Percentiles rank a stretch among this genome's conserved stretches.
These are phyloP conservation scores for Chaetoceros tenuissimus DNA, from an alignment of 108 stramenopile species.

Conservation along the genomic window DNA sequence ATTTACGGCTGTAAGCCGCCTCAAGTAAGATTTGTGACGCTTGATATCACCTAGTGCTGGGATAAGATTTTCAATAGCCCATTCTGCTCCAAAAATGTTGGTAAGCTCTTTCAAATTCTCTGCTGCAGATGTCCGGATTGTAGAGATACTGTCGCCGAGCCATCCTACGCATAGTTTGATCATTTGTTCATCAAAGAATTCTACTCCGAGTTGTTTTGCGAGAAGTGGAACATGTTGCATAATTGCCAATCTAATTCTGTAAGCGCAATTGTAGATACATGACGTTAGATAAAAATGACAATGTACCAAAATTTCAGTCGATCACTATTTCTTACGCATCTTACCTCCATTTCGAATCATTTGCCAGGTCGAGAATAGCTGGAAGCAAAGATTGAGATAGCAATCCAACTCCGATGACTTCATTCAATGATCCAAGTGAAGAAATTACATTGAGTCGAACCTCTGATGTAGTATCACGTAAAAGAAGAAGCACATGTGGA, in stretches of 20 bases:
- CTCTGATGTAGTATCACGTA: slow-evolving; percentile 89
- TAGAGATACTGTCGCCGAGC: slow-evolving; percentile 91
- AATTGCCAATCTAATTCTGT: slow-evolving; percentile 87
- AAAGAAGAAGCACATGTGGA: slow-evolving; percentile 89
- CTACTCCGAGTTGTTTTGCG: slow-evolving; percentile 86
- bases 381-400: slow-evolving; percentile 91
- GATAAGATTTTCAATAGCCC: slow-evolving; percentile 82
- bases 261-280: background rate
- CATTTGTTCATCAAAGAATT: slow-evolving; percentile 82
- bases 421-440: slow-evolving; percentile 82
- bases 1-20: slow-evolving; percentile 88
- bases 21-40: slow-evolving; percentile 65
- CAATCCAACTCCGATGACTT: slow-evolving; percentile 91
- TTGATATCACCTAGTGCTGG: slow-evolving; percentile 78
- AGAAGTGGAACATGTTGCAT: slow-evolving; percentile 92
- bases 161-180: slow-evolving; percentile 82
- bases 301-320: background rate
- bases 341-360: slow-evolving; percentile 91
- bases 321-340: background rate
- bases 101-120: slow-evolving; percentile 80
- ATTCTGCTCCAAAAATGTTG: slow-evolving; percentile 83
- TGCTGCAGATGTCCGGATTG: slow-evolving; percentile 88
- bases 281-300: background rate
- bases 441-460: slow-evolving; percentile 96
- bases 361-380: slow-evolving; percentile 92